Evolutionary conservation across 257 asterid genomes (phyloP), one percentile per base, ranked within the genome.

Genomic region (Gentiana macrophylla): DNA sequence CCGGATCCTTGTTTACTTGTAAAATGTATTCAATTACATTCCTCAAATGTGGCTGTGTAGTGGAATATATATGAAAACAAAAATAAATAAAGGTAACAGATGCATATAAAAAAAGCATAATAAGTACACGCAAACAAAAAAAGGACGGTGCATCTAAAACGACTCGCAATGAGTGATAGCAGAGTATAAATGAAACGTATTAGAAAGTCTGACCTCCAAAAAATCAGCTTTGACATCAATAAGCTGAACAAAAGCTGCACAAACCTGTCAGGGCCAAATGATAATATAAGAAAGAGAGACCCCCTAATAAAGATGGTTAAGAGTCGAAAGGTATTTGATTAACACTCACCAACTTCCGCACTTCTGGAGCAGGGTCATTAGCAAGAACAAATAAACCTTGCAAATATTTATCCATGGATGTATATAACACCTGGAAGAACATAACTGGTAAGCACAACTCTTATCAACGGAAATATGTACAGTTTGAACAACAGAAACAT

Each of bases 161-260:
- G 1, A 41, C 46, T 41, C 8, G 24, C 24, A 41, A 10, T 41
- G 46, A 5, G 11, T 4, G 9, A 41, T 41, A 41, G 46, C 5
- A 41, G 9, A 41, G 9, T 4, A 41, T 10, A 41, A 41, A 41
- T 41, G 46, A 10, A 7, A 41, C 9, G 46, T 41, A 41, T 41
- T 41, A 53, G 8, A 32, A 55, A 49, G 50, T 45, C 72, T 52
- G 63, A 85, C 95, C 99, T 81, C 89, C 74, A 92, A 63, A 62
- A 79, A 74, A 70, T 84, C 78, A 56, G 91, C 77, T 52, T 86
- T 86, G 67, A 88, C 86, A 75, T 86, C 99, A 61, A 89, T 71
- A 63, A 92, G 80, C 68, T 92, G 97, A 65, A 92, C 99, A 72
- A 92, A 92, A 53, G 99, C 99, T 56, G 95, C 65, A 71, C 96